Conservation (phyloP, 768 basidiomycete genomes). For the Tricholoma terreum region DNA sequence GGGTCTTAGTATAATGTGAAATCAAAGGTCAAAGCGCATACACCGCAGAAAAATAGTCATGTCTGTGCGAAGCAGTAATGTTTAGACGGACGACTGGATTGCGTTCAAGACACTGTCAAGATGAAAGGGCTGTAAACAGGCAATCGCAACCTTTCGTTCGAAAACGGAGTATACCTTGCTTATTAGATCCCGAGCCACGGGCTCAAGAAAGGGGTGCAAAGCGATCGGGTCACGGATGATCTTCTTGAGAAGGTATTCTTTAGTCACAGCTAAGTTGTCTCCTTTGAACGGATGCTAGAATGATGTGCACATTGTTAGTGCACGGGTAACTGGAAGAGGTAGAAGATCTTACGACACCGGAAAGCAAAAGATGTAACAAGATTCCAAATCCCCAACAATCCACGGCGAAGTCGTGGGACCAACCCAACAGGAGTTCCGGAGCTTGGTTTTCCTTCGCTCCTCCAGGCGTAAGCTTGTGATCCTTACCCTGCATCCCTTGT, state of each 20-base stretch:
- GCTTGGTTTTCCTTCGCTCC: constrained; percentile 35
- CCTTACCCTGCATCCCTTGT: constrained; percentile 5
- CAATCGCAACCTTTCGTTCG: not conserved
- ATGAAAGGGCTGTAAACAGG: not conserved
- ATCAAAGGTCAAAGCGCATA: constrained; percentile 27
- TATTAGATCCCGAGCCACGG: constrained; percentile 41
- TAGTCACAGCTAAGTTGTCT: constrained; percentile 17
- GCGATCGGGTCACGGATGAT: constrained; percentile 32
- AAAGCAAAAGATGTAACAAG: constrained; percentile 48
- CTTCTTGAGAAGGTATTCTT: constrained; percentile 28
- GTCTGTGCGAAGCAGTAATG: constrained; percentile 39
- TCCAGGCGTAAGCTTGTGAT: not conserved
- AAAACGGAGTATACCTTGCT: constrained; percentile 34
- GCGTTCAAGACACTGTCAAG: constrained; percentile 49
- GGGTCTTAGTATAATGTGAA: constrained; percentile 6
- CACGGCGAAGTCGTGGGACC: constrained; percentile 48
- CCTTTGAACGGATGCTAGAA: constrained; percentile 41
- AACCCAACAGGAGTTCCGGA: constrained; percentile 54
- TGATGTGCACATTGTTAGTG: not conserved
- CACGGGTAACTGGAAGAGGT: not conserved
- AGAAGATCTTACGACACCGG: constrained; percentile 37
- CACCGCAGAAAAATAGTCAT: constrained; percentile 49
- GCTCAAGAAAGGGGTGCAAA: constrained; percentile 26
- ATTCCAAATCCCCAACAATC: constrained; percentile 63
- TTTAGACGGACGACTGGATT: constrained; percentile 48